A percentile compares a stretch with the other conserved stretches of the same genome.
phyloP scores from a whole-genome alignment of 352 stramenopile genomes.

The Peronospora belbahrii region DNA sequence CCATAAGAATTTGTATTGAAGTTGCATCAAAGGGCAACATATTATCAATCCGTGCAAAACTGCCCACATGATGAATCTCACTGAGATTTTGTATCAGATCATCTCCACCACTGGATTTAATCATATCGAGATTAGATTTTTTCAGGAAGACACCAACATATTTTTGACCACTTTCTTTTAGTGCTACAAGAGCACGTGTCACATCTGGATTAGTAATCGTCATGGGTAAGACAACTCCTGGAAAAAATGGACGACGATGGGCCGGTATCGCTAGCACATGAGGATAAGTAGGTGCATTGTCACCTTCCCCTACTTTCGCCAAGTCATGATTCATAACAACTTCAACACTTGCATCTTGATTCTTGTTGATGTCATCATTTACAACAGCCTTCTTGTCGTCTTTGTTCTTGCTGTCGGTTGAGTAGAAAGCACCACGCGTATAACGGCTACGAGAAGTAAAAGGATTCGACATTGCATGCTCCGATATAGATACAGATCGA shows the following conservation, averaged over 20 bases:
- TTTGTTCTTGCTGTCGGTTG: slow-evolving; percentile 20
- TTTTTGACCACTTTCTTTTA: slow-evolving; percentile 79
- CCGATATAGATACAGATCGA: neutral
- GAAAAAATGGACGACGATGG: slow-evolving; percentile 74
- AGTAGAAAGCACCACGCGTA: slow-evolving; percentile 20
- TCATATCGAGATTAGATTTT: slow-evolving; percentile 44
- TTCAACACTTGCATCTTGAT: slow-evolving; percentile 14
- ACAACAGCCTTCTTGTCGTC: slow-evolving; percentile 21
- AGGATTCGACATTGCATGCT: slow-evolving; percentile 2
- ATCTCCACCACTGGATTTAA: slow-evolving; percentile 35
- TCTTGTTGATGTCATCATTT: slow-evolving; percentile 24
- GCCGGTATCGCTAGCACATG: slow-evolving; percentile 75
- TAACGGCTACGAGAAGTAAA: slow-evolving; percentile 7
- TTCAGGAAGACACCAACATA: slow-evolving; percentile 94
- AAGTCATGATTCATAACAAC: slow-evolving; percentile 56
- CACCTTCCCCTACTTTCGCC: slow-evolving; percentile 54
- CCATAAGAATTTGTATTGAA: slow-evolving; percentile 76
- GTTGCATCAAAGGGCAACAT: slow-evolving; percentile 76
- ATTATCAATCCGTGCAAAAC: slow-evolving; percentile 93
- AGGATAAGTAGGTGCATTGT: slow-evolving; percentile 56
- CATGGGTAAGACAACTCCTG: slow-evolving; percentile 75
- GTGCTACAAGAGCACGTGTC: slow-evolving; percentile 83
- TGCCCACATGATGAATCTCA: slow-evolving; percentile 93
- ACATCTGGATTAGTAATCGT: slow-evolving; percentile 80
- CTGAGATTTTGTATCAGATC: slow-evolving; percentile 90